Percentiles rank a stretch among this genome's conserved stretches.
Evolutionary conservation across 1,284 basidiomycete genomes (phyloP).

Genomic region (Thelephora terrestris): DNA sequence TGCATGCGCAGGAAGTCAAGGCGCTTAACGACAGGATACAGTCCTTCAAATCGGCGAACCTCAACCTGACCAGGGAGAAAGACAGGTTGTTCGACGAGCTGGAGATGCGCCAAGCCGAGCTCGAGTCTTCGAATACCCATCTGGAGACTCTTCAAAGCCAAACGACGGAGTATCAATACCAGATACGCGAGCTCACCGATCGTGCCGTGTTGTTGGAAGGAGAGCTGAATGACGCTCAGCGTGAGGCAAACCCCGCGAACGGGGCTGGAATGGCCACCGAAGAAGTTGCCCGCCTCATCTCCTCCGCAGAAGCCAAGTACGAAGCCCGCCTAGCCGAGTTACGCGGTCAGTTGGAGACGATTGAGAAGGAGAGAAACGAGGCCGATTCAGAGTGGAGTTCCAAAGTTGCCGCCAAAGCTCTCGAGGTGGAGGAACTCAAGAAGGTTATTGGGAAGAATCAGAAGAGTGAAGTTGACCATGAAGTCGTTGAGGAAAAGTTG

Average conservation of each 20-base stretch:
- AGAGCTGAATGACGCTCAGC: constrained; percentile 55
- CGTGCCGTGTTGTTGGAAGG: constrained; percentile 61
- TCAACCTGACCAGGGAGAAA: constrained; percentile 62
- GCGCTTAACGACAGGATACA: constrained; percentile 54
- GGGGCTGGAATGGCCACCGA: constrained; percentile 44
- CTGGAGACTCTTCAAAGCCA: constrained; percentile 67
- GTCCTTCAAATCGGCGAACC: constrained; percentile 60
- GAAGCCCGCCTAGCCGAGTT: constrained; percentile 68
- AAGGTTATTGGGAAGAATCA: constrained; percentile 45
- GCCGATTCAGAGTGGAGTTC: constrained; percentile 79
- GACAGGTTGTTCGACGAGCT: constrained; percentile 73
- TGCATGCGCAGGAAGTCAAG: constrained; percentile 59
- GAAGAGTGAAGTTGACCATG: constrained; percentile 47
- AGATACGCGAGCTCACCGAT: constrained; percentile 71
- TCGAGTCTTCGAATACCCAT: constrained; percentile 71
- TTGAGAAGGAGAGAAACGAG: constrained; percentile 69
- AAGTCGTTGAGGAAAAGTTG: constrained; percentile 43
- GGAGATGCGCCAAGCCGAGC: constrained; percentile 78
- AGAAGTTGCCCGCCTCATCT: constrained; percentile 70
- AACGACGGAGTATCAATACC: constrained; percentile 77
- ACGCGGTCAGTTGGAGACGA: constrained; percentile 38
- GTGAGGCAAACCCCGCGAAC: constrained; percentile 38
- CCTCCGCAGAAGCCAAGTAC: constrained; percentile 66
- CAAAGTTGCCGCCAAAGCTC: constrained; percentile 64
- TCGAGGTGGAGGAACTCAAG: constrained; percentile 70